Evolutionary conservation across 495 filamentous ascomycete genomes (phyloP).

Genomic region (Podospora appendiculata): DNA sequence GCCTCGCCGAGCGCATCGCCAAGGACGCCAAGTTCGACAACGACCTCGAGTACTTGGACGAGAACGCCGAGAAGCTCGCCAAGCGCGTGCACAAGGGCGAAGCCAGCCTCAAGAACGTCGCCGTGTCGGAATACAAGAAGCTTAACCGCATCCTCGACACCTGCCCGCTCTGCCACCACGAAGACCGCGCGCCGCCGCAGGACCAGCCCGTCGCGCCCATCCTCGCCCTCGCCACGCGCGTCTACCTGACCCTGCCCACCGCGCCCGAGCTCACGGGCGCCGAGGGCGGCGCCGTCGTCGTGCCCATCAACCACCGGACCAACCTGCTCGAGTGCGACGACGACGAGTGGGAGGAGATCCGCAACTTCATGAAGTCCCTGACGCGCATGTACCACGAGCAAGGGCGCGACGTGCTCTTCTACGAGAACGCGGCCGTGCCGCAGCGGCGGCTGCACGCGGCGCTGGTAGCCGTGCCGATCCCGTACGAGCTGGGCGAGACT

Average conservation of each 20-base stretch:
- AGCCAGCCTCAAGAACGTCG: conserved; percentile 78
- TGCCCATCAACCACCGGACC: conserved; percentile 78
- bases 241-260: conserved; percentile 83
- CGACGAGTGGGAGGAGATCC: conserved; percentile 98
- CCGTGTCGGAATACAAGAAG: conserved; percentile 82
- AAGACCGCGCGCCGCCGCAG: conserved; percentile 65
- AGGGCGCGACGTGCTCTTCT: conserved; percentile 87
- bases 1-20: conserved; percentile 83
- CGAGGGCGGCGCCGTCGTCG: conserved; percentile 75
- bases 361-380: conserved; percentile 98
- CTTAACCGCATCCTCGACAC: conserved; percentile 82
- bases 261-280: conserved; percentile 69
- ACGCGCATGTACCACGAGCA: conserved; percentile 89
- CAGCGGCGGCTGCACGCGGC: conserved; percentile 75
- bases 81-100: conserved; percentile 82
- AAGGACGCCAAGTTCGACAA: conserved; percentile 90
- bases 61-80: conserved; percentile 89
- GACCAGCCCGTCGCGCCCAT: conserved; percentile 70
- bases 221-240: conserved; percentile 80
- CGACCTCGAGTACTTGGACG: conserved; percentile 94
- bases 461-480: conserved; percentile 80
- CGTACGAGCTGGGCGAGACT: conserved; percentile 77
- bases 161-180: conserved; percentile 89
- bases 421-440: conserved; percentile 87
- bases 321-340: conserved; percentile 97